Evolutionary conservation across 345 rosid genomes (phyloP).

Genomic region (Salix arbutifolia): DNA sequence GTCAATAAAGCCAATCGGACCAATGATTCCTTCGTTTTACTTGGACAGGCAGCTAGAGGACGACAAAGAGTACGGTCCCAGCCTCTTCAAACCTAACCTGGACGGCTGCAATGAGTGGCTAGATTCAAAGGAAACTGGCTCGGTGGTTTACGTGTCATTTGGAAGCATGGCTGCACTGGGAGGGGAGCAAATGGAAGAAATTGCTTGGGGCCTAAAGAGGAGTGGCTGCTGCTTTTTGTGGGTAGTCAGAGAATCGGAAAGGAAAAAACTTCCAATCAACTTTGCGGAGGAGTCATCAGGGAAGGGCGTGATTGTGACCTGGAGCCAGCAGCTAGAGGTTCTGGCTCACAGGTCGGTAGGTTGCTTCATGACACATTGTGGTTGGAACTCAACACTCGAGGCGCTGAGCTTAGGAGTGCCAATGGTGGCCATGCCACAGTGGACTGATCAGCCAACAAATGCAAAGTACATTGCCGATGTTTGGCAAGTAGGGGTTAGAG

Average conservation of each 20-base stretch:
- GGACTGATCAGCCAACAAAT: constrained; percentile 16
- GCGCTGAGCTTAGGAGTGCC: constrained; percentile 26
- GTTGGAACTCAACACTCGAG: constrained; percentile 26
- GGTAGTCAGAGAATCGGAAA: constrained; percentile 48
- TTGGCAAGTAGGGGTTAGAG: constrained; percentile 23
- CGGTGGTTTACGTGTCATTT: constrained; percentile 53
- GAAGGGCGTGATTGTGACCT: background rate
- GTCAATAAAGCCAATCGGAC: constrained; percentile 35
- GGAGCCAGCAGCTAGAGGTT: constrained; percentile 5
- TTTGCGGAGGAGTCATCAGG: constrained; percentile 13
- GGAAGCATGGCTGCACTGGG: constrained; percentile 53
- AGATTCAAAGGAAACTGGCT: constrained; percentile 31
- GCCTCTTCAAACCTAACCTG: constrained; percentile 6
- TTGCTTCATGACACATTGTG: constrained; percentile 18
- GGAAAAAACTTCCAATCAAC: constrained; percentile 33
- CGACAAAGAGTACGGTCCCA: constrained; percentile 44
- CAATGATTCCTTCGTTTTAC: constrained; percentile 57
- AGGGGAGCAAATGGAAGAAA: constrained; percentile 42
- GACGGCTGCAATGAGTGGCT: constrained; percentile 32
- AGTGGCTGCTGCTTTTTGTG: constrained; percentile 39
- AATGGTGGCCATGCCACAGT: constrained; percentile 19
- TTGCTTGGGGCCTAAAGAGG: constrained; percentile 35
- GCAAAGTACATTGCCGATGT: constrained; percentile 25
- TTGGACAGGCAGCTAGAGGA: constrained; percentile 37
- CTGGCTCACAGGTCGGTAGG: constrained; percentile 16